phyloP scores from a whole-genome alignment of 257 asterid species.

The Solanum chiquidenum region DNA sequence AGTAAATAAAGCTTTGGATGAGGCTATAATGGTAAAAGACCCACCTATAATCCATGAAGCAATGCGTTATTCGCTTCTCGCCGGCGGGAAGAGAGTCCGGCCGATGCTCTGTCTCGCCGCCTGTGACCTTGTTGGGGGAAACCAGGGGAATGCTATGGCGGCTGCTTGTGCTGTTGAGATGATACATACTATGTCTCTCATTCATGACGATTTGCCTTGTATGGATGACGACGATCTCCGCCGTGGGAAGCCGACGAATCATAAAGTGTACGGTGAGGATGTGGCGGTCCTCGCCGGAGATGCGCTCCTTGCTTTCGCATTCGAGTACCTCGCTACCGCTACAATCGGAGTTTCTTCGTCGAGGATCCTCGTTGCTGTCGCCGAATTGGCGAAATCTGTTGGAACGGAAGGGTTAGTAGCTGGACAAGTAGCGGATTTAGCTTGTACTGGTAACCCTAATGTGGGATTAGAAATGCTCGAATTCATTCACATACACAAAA shows the following conservation, averaged over 20 bases:
- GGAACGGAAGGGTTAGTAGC: slow-evolving; percentile 73
- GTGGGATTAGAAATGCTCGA: slow-evolving; percentile 47
- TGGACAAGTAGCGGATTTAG: slow-evolving; percentile 68
- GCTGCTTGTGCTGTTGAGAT: slow-evolving; percentile 86
- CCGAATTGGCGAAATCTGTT: slow-evolving; percentile 51
- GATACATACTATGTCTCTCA: slow-evolving; percentile 71
- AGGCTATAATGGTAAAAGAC: slow-evolving; percentile 32
- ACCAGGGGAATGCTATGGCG: slow-evolving; percentile 38
- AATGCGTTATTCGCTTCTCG: slow-evolving; percentile 62
- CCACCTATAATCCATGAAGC: slow-evolving; percentile 62
- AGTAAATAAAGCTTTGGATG: slow-evolving; percentile 47
- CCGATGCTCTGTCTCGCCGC: slow-evolving; percentile 78
- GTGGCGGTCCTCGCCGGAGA: slow-evolving; percentile 77
- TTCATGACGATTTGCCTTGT: slow-evolving; percentile 73
- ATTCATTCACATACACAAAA: slow-evolving; percentile 63
- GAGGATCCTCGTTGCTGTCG: slow-evolving; percentile 19
- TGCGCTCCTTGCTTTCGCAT: slow-evolving; percentile 47
- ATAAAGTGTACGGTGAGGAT: slow-evolving; percentile 60
- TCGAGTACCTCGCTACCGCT: slow-evolving; percentile 28
- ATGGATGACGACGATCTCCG: slow-evolving; percentile 80
- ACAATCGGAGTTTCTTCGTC: slow-evolving; percentile 9
- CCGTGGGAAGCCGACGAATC: slow-evolving; percentile 70
- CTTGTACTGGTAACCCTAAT: slow-evolving; percentile 26
- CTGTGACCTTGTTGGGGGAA: slow-evolving; percentile 74
- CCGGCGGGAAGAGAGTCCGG: slow-evolving; percentile 68